phyloP scores from a whole-genome alignment of 2,329 filamentous ascomycete genomes.

The Aaosphaeria pasadenensis region DNA sequence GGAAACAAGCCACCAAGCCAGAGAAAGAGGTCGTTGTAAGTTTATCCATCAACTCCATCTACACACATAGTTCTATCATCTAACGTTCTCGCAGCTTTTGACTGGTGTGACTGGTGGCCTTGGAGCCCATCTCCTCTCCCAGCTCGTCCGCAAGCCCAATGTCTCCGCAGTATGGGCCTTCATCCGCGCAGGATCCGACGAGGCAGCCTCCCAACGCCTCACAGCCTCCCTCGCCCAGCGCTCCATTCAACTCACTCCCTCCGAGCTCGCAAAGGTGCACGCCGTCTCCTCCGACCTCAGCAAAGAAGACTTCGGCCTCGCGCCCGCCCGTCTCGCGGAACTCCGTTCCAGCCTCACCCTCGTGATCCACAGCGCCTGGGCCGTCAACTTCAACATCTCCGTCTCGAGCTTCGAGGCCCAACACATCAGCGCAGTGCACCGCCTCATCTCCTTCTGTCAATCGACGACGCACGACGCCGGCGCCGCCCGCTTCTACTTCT shows the following conservation, averaged over 20 bases:
- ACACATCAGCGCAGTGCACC: slow-evolving; percentile 43
- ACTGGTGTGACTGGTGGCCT: slow-evolving; percentile 67
- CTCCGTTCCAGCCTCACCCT: slow-evolving; percentile 30
- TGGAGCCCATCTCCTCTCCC: slow-evolving; percentile 55
- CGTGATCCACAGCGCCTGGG: slow-evolving; percentile 54
- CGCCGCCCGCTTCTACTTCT: slow-evolving; percentile 44
- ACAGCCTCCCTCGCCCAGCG: not conserved
- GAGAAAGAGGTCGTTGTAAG: slow-evolving; percentile 13
- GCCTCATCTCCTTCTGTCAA: slow-evolving; percentile 43
- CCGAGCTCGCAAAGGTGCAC: slow-evolving; percentile 24
- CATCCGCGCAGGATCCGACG: slow-evolving; percentile 44
- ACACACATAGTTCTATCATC: slow-evolving; percentile 7
- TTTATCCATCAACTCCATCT: not conserved
- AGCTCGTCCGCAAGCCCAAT: slow-evolving; percentile 24
- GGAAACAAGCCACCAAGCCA: not conserved
- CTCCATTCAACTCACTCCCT: not conserved
- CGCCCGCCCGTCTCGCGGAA: slow-evolving; percentile 9
- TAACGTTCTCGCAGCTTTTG: slow-evolving; percentile 39
- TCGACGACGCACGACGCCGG: slow-evolving; percentile 21
- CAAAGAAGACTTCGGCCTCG: slow-evolving; percentile 41
- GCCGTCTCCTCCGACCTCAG: slow-evolving; percentile 43
- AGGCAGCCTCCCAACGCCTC: slow-evolving; percentile 17
- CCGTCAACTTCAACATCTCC: slow-evolving; percentile 57
- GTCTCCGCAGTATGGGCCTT: slow-evolving; percentile 50
- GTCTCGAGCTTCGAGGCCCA: slow-evolving; percentile 50